Evolutionary conservation across 768 basidiomycete genomes (phyloP).

Genomic region (Phanerodontia chrysosporium): DNA sequence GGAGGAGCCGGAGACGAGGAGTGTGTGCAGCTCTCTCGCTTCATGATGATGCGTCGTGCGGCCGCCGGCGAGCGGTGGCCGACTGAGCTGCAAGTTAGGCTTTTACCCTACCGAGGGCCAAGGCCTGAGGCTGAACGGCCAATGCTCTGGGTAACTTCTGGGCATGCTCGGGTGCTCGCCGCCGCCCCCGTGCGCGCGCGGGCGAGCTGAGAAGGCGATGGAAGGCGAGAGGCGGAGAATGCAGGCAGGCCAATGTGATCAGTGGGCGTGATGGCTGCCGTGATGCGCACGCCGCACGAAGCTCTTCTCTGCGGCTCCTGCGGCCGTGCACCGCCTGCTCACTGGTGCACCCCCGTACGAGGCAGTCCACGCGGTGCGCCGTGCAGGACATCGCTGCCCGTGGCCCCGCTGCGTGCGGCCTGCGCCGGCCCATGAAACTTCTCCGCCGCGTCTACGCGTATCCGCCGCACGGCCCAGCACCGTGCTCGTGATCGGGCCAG

Average conservation of each 20-base stretch:
- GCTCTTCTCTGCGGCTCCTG: not conserved
- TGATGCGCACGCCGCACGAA: not conserved
- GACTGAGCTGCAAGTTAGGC: not conserved
- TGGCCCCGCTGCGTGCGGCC: not conserved
- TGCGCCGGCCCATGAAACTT: not conserved
- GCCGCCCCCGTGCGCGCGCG: not conserved
- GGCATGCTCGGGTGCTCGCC: not conserved
- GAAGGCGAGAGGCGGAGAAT: not conserved
- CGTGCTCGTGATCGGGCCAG: not conserved
- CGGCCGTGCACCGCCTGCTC: not conserved
- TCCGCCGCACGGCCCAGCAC: not conserved
- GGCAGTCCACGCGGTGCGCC: not conserved
- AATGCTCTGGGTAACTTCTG: constrained; percentile 8
- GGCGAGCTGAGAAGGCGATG: not conserved
- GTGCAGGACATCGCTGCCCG: constrained; percentile 7
- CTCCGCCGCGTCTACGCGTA: not conserved
- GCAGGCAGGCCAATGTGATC: not conserved
- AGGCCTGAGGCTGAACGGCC: not conserved
- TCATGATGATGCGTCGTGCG: too few relatives aligned
- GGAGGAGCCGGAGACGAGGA: not conserved
- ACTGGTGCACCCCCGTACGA: too few relatives aligned
- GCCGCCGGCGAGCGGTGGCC: not conserved
- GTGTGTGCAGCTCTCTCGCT: too few relatives aligned
- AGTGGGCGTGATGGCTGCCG: not conserved
- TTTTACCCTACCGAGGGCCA: not conserved